Percentiles rank a stretch among this genome's conserved stretches.
These are phyloP conservation scores for Pezizomycotina sp. DNA, from an alignment of 2,329 filamentous ascomycete genomes.

Conservation along the genomic window DNA sequence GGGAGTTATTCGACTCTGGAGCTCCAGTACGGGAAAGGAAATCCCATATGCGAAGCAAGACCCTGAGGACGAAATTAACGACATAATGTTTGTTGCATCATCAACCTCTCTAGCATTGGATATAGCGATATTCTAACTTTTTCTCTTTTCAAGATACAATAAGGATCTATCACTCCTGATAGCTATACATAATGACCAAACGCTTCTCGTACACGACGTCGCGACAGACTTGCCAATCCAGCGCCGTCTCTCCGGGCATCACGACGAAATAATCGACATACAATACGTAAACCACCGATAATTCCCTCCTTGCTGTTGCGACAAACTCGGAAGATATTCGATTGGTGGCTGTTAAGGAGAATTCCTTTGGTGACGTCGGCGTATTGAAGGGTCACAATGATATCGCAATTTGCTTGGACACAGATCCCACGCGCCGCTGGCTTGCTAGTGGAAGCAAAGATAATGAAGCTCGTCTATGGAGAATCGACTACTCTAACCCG, in stretches of 20 bases:
- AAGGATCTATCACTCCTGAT: constrained; percentile 40
- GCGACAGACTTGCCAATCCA: constrained; percentile 45
- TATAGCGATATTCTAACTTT: constrained; percentile 4
- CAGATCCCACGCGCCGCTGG: constrained; percentile 96
- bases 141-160: constrained; percentile 21
- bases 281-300: constrained; percentile 68
- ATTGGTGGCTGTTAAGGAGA: constrained; percentile 50
- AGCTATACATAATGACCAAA: constrained; percentile 78
- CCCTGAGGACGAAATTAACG: constrained; percentile 48
- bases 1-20: constrained; percentile 71
- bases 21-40: constrained; percentile 58
- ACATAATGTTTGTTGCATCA: constrained; percentile 38
- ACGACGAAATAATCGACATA: constrained; percentile 94
- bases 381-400: constrained; percentile 81
- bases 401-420: constrained; percentile 85
- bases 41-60: constrained; percentile 49
- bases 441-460: constrained; percentile 92
- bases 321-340: constrained; percentile 91
- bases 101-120: background rate
- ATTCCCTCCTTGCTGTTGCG: constrained; percentile 69
- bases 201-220: constrained; percentile 55
- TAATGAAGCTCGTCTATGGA: constrained; percentile 83
- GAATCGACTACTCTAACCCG: constrained; percentile 47
- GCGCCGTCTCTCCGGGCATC: constrained; percentile 78
- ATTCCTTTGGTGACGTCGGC: constrained; percentile 65